These are phyloP conservation scores for Lactarius deliciosus DNA, from an alignment of 768 basidiomycete genomes.

Conservation along the genomic window DNA sequence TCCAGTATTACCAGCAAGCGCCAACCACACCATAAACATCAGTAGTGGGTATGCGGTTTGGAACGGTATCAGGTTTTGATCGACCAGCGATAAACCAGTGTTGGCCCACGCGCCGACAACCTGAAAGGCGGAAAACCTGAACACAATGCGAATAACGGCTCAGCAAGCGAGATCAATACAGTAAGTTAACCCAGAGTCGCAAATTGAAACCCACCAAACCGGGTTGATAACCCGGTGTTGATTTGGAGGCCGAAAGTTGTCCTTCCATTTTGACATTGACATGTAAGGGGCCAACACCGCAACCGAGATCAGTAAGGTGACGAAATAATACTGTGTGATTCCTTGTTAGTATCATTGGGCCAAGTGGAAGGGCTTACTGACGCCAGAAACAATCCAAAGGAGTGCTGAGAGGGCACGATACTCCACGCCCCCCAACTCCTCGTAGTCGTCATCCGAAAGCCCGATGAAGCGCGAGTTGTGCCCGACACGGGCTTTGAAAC, in stretches of 20 bases:
- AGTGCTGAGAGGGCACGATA: conserved; percentile 61
- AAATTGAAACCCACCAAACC: too few species aligned
- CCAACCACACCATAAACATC: conserved; percentile 37
- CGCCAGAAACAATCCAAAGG: conserved; percentile 53
- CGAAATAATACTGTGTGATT: too few species aligned
- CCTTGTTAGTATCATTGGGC: too few species aligned
- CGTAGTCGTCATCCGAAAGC: conserved; percentile 74
- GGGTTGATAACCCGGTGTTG: conserved; percentile 41
- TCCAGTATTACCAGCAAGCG: conserved; percentile 43
- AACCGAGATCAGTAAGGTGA: too few species aligned
- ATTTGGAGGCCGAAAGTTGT: conserved; percentile 37
- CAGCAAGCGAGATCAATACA: background rate
- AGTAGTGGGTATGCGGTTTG: conserved; percentile 48
- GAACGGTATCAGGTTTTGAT: conserved; percentile 55
- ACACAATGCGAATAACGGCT: background rate
- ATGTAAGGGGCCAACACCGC: conserved; percentile 43
- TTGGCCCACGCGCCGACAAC: conserved; percentile 52
- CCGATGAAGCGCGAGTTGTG: conserved; percentile 75
- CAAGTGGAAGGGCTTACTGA: too few species aligned
- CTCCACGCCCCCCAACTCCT: conserved; percentile 90
- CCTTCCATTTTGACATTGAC: conserved; percentile 39
- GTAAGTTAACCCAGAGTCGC: background rate
- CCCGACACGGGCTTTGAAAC: conserved; percentile 43
- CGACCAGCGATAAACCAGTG: conserved; percentile 47
- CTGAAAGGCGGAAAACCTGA: conserved; percentile 49